Evolutionary conservation across 2,329 filamentous ascomycete genomes (phyloP).

Genomic region (Cladobotryum mycophilum): DNA sequence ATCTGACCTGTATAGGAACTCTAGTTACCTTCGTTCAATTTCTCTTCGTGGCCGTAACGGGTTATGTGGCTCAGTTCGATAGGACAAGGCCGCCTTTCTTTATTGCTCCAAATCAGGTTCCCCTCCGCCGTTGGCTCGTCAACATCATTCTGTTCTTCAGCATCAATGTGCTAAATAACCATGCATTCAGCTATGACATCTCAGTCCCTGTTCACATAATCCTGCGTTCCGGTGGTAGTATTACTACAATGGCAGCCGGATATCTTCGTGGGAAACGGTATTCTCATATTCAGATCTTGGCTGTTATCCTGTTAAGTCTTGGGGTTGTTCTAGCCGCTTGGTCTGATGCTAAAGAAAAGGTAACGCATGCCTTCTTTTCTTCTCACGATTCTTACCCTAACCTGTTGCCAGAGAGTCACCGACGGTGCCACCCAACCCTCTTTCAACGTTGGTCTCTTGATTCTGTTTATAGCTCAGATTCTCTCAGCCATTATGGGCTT

Average conservation of each 20-base stretch:
- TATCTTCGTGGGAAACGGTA: constrained; percentile 82
- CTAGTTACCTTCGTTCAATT: constrained; percentile 88
- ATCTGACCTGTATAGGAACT: constrained; percentile 50
- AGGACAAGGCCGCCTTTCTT: constrained; percentile 61
- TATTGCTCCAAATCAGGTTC: constrained; percentile 70
- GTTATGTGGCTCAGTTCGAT: constrained; percentile 71
- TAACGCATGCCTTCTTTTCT: constrained; percentile 28
- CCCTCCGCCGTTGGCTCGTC: constrained; percentile 75
- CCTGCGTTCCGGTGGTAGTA: constrained; percentile 86
- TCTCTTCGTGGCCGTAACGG: constrained; percentile 71
- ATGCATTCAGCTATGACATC: constrained; percentile 94
- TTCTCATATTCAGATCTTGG: constrained; percentile 69
- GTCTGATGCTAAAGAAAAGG: constrained; percentile 83
- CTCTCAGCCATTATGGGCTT: constrained; percentile 91
- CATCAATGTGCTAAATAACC: constrained; percentile 95
- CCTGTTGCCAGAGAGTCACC: not conserved
- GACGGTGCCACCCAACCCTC: constrained; percentile 19
- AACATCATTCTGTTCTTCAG: constrained; percentile 88
- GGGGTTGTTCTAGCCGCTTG: constrained; percentile 85
- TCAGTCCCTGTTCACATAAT: constrained; percentile 97
- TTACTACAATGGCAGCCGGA: constrained; percentile 91
- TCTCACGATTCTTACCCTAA: not conserved
- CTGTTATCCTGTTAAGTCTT: constrained; percentile 74
- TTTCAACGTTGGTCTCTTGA: constrained; percentile 61
- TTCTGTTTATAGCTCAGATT: constrained; percentile 82